Evolutionary conservation across 1,284 basidiomycete genomes (phyloP).

Genomic region (Puccinia horiana): DNA sequence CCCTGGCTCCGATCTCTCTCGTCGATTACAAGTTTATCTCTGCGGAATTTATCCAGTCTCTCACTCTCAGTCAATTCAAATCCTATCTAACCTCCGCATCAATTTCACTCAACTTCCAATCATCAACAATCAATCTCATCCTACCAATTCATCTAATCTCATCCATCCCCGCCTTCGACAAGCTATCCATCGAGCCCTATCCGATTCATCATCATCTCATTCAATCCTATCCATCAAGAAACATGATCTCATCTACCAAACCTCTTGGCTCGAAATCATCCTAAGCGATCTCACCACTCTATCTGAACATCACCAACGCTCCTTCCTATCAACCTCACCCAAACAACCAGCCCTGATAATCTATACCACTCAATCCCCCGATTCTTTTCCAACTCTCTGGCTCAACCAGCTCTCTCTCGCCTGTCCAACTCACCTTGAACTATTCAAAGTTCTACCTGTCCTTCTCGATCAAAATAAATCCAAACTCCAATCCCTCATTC

Average conservation of each 20-base stretch:
- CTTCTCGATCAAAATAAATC: slow-evolving; percentile 24
- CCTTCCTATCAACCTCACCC: slow-evolving; percentile 13
- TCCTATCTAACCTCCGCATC: slow-evolving; percentile 13
- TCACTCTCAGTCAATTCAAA: slow-evolving; percentile 12
- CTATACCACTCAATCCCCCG: background rate
- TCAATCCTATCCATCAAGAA: background rate
- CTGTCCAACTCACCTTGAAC: slow-evolving; percentile 7
- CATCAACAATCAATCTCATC: background rate
- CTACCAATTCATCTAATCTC: background rate
- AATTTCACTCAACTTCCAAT: slow-evolving; percentile 16
- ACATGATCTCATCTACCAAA: slow-evolving; percentile 9
- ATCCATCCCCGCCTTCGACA: background rate
- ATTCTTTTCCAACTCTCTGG: slow-evolving; percentile 21
- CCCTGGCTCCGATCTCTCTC: slow-evolving; percentile 12
- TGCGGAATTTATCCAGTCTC: slow-evolving; percentile 15
- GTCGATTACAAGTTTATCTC: slow-evolving; percentile 11
- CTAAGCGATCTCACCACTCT: slow-evolving; percentile 5
- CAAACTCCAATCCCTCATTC: background rate
- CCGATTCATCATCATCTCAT: background rate
- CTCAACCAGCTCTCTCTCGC: slow-evolving; percentile 1
- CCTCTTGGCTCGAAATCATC: slow-evolving; percentile 27
- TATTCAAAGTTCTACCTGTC: slow-evolving; percentile 27
- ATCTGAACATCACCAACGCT: background rate
- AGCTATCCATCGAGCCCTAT: slow-evolving; percentile 1
- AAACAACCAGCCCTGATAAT: slow-evolving; percentile 15